Evolutionary conservation across 805 yeast species (phyloP), one percentile per base, ranked within the genome.

Genomic region (Brettanomyces nanus): DNA sequence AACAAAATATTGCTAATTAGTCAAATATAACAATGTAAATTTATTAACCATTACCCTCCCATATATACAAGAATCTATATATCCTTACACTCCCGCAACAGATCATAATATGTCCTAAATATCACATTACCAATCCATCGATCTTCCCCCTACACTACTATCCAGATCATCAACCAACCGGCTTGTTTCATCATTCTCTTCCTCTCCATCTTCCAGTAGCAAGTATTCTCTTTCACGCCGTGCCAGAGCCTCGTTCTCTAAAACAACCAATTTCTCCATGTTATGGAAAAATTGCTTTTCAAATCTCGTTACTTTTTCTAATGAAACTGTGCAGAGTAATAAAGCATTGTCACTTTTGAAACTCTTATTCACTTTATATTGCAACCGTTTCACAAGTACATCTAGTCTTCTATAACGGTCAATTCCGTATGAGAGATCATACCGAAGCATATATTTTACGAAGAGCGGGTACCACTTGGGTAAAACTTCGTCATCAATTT

Each of bases 401-500:
- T 52, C 53, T 7, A 36, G 22, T 23, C 53, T 38, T 28, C 52
- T 31, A 34, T 38, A 33, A 11, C 36, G 36, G 21, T 45, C 51
- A 20, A 52, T 42, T 3, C 52, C 44, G 9, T 42, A 28, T 3
- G 21, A 30, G 18, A 44, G 34, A 33, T 49, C 50, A 33, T 44
- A 42, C 15, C 43, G 32, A 6, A 48, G 35, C 6, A 51, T 35
- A 35, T 35, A 51, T 32, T 46, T 49, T 13, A 47, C 44, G 9
- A 52, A 20, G 2, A 40, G 21, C 1, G 51, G 47, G 27, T 40
- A 43, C 50, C 50, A 49, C 2, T n/a, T 10, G 4, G 46, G 40
- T 10, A 49, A 36, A 7, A 40, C 2, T 9, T 23, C 36, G 23
- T 33, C 36, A 5, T 28, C 29, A 7, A 36, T n/a, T 10, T 37